phyloP scores from a whole-genome alignment of 2,329 filamentous ascomycete species.

The Hortaea sp. region DNA sequence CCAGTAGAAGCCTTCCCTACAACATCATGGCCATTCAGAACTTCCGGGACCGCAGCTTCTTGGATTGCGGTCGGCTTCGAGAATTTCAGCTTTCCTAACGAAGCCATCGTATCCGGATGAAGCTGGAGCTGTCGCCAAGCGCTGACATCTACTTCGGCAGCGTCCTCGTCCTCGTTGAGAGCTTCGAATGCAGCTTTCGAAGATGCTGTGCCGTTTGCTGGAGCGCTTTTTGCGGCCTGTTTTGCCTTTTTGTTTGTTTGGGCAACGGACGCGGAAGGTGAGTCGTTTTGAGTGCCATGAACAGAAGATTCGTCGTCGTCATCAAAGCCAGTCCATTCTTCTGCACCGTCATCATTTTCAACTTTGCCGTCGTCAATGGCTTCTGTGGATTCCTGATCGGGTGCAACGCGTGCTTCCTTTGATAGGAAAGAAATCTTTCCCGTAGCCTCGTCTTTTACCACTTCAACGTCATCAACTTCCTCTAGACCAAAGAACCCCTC shows the following conservation, averaged over 20 bases:
- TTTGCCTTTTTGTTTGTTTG: conserved; percentile 11
- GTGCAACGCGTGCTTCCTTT: conserved; percentile 2
- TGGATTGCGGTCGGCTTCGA: conserved; percentile 75
- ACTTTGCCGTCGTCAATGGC: conserved; percentile 29
- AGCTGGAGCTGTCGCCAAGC: conserved; percentile 69
- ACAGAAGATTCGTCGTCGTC: conserved; percentile 15
- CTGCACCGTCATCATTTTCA: not conserved
- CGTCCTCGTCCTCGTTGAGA: conserved; percentile 32
- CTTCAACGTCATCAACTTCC: conserved; percentile 81
- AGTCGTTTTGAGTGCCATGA: conserved; percentile 17
- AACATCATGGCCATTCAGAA: conserved; percentile 75
- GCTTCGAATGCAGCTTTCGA: conserved; percentile 38
- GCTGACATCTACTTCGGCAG: conserved; percentile 55
- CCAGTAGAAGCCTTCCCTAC: conserved; percentile 94
- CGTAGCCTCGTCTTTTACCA: conserved; percentile 51
- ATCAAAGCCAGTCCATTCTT: conserved; percentile 56
- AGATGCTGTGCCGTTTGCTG: conserved; percentile 1
- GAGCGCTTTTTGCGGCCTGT: not conserved
- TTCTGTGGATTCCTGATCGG: conserved; percentile 18
- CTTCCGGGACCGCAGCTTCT: conserved; percentile 65
- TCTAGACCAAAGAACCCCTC: conserved; percentile 81
- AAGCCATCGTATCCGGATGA: conserved; percentile 59
- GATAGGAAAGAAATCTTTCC: conserved; percentile 36
- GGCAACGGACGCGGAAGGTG: conserved; percentile 14
- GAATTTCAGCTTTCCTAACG: conserved; percentile 73